Base-by-base conservation (phyloP, 2,329 filamentous ascomycete species). In the Coniochaeta ligniaria region DNA sequence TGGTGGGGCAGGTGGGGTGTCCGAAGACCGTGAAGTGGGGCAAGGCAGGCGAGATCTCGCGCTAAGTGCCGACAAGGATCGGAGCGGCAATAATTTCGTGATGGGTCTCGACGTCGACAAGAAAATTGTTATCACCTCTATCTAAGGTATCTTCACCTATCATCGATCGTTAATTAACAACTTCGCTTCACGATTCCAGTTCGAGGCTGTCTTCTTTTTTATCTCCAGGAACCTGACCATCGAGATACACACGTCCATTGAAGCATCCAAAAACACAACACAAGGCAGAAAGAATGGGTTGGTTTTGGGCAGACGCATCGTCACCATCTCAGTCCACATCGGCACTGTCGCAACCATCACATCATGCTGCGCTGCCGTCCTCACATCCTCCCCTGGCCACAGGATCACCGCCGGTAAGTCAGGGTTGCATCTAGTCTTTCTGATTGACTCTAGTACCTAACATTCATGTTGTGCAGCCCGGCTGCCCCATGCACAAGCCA, bases 231-330 rank as follows among this genome's bases (percentile, higher is more conserved):
- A 20, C 43, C 22, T 16, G 22, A 47, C 20, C 12, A 31, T 17
- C 24, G 12, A 52, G 17, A 52, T 7, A 22, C 11, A 14, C 43
- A 22, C 11, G 9, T 22, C 20, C 43, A 47, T 22, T 17, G 43
- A 24, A 47, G 3, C n/a, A 11, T 24, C 2, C 20, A 47, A 7
- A 52, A 4, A 26, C 43, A 47, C 4, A 55, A 3, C 8, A 14
- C 33, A 64, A n/a, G n/a, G n/a, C n/a, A n/a, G n/a, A n/a, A n/a
- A n/a, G 38, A 31, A 87, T 86, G 84, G 84, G 84, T 66, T 86
- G 83, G 83, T 87, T 87, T 68, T 87, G 84, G 84, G 81, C 83
- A 63, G 83, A 86, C 63, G 63, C 74, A 54, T 69, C 78, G 60
- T 66, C 73, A 22, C 63, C 72, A n/a, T 41, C 35, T 38, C 35